phyloP scores from a whole-genome alignment of 1,284 basidiomycete species.

The Trametes pubescens region DNA sequence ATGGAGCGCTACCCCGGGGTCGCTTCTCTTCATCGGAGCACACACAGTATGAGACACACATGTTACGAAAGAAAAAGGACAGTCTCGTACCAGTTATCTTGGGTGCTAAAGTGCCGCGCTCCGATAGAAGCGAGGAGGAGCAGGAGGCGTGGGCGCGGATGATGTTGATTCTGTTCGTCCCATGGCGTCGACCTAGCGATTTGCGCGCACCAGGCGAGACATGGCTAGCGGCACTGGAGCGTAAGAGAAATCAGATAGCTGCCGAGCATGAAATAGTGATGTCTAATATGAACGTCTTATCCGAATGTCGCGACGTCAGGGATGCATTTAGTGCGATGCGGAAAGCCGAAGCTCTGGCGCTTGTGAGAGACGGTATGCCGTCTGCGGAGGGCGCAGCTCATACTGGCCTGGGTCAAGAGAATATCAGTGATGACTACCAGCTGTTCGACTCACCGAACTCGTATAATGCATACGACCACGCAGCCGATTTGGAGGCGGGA shows the following conservation, averaged over 20 bases:
- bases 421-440: too few species aligned
- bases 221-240: background rate
- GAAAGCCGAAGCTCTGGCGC: background rate
- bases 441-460: too few species aligned
- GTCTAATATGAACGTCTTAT: conserved; percentile 10
- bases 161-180: conserved; percentile 14
- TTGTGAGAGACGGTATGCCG: background rate
- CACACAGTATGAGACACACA: background rate
- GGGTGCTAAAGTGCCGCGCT: background rate
- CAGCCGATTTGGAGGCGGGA: too few species aligned
- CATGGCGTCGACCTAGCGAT: conserved; percentile 5
- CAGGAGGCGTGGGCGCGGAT: background rate
- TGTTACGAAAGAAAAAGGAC: too few species aligned
- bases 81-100: conserved; percentile 2
- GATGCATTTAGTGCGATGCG: background rate
- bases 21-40: background rate
- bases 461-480: too few species aligned
- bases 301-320: conserved; percentile 11
- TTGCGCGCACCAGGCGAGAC: background rate
- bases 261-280: background rate
- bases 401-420: background rate
- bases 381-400: background rate
- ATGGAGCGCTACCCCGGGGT: too few species aligned
- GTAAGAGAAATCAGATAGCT: background rate
- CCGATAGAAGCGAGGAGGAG: conserved; percentile 1